A percentile compares a stretch with the other conserved stretches of the same genome.
These are phyloP conservation scores for Pichia inconspicua DNA, from an alignment of 1,139 yeast species.

Conservation along the genomic window DNA sequence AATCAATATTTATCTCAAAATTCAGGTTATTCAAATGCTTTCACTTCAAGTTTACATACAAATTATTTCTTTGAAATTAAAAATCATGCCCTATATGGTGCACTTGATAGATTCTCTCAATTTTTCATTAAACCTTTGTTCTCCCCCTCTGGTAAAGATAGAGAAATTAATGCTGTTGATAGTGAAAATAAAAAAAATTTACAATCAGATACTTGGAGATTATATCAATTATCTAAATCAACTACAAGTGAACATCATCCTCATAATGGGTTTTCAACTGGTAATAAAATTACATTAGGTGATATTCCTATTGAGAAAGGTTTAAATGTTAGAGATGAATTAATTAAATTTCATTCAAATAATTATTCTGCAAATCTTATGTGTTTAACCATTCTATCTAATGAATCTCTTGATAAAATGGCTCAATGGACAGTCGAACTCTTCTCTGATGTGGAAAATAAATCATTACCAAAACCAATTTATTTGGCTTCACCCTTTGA, in stretches of 20 bases:
- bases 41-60: constrained; percentile 82
- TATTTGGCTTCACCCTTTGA: constrained; percentile 38
- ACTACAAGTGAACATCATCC: constrained; percentile 69
- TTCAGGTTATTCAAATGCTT: constrained; percentile 58
- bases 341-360: constrained; percentile 53
- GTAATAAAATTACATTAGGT: constrained; percentile 56
- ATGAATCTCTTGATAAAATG: constrained; percentile 67
- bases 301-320: constrained; percentile 44
- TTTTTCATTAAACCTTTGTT: constrained; percentile 85
- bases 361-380: constrained; percentile 70
- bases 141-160: constrained; percentile 71
- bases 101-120: constrained; percentile 86
- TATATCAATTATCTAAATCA: constrained; percentile 74
- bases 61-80: constrained; percentile 85
- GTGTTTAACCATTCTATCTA: constrained; percentile 80
- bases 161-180: constrained; percentile 92
- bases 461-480: constrained; percentile 41
- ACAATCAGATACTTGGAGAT: constrained; percentile 84
- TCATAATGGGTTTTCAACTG: constrained; percentile 68
- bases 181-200: constrained; percentile 91
- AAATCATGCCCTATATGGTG: constrained; percentile 71
- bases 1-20: constrained; percentile 67
- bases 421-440: constrained; percentile 62
- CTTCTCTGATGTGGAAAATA: constrained; percentile 59
- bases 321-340: constrained; percentile 55